Evolutionary conservation across 805 yeast species (phyloP), one percentile per base, ranked within the genome.

Genomic region (Yarrowia sp.): DNA sequence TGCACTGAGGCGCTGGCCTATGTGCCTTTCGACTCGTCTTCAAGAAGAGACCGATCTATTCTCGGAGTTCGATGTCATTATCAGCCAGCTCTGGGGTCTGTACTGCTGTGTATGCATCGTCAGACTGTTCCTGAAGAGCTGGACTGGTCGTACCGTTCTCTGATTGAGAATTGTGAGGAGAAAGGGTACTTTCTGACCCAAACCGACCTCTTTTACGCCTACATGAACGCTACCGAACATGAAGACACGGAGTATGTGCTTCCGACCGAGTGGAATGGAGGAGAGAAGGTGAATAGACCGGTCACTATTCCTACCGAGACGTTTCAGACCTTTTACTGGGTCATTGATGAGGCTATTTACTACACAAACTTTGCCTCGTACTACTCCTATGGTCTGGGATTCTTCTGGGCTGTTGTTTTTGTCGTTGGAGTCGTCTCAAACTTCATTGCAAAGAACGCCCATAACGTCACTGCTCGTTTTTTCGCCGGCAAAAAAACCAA

Each of bases 401-500:
- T 38, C 33, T 51, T 51, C 58, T 51, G 58, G 58, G 58, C 58
- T 10, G 5, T 14, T 1, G 58, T 51, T 22, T 51, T 51, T 43
- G 22, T 51, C 33, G 8, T 55, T n/a, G 64, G 38, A 22, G 31
- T 63, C 8, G 50, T 44, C 6, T 32, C 51, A 18, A 45, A 53
- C 39, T 63, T 63, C 43, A 28, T 63, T 8, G 64, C 53, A 38
- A 60, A 58, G 14, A 44, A 44, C 42, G 61, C 47, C 43, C 62
- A 53, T 11, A 58, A 63, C 15, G 61, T 45, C 35, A 55, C 44
- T 8, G 51, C 57, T n/a, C 65, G 45, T 28, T 58, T 38, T 32
- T 51, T 51, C 10, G 32, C 58, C 2, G 65, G 64, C 17, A 58
- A 31, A n/a, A 64, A 58, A 82, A 80, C 76, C 69, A 81, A 22